These are phyloP conservation scores for Mycena kentingensis DNA, from an alignment of 768 basidiomycete genomes.

Conservation along the genomic window DNA sequence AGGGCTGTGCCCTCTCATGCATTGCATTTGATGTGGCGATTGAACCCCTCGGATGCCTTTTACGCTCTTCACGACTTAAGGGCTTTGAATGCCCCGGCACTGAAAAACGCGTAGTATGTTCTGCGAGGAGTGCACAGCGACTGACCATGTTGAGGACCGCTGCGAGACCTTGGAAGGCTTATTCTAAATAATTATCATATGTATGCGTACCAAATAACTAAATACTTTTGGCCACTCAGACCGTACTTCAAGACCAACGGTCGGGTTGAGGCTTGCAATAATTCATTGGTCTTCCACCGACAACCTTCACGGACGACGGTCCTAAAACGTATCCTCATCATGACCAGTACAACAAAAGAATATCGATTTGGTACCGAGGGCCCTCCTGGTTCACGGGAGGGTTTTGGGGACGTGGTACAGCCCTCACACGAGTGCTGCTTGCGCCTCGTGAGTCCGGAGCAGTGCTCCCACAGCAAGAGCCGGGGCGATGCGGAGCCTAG, in stretches of 20 bases:
- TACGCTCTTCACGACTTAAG: constrained; percentile 32
- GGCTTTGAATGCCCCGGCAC: constrained; percentile 27
- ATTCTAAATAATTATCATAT: too few species aligned
- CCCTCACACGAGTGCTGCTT: constrained; percentile 3
- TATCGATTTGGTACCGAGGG: not conserved
- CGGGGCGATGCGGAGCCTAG: not conserved
- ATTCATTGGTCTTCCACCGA: too few species aligned
- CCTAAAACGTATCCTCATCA: constrained; percentile 4
- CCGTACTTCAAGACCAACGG: too few species aligned
- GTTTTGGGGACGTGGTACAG: constrained; percentile 7
- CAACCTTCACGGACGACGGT: too few species aligned
- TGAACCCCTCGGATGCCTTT: constrained; percentile 36
- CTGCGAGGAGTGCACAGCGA: too few species aligned
- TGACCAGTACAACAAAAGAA: not conserved
- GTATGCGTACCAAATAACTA: too few species aligned
- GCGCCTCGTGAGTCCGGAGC: constrained; percentile 4
- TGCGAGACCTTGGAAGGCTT: too few species aligned
- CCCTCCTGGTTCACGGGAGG: constrained; percentile 12
- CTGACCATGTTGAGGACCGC: too few species aligned
- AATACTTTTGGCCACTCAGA: too few species aligned
- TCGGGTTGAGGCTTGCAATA: too few species aligned
- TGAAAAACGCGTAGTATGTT: constrained; percentile 23
- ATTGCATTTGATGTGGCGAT: constrained; percentile 43
- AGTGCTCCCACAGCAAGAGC: not conserved
- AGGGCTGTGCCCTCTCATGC: constrained; percentile 42